Evolutionary conservation across 176 grass and related monocot species (phyloP).

Genomic region (Chloris gayana): DNA sequence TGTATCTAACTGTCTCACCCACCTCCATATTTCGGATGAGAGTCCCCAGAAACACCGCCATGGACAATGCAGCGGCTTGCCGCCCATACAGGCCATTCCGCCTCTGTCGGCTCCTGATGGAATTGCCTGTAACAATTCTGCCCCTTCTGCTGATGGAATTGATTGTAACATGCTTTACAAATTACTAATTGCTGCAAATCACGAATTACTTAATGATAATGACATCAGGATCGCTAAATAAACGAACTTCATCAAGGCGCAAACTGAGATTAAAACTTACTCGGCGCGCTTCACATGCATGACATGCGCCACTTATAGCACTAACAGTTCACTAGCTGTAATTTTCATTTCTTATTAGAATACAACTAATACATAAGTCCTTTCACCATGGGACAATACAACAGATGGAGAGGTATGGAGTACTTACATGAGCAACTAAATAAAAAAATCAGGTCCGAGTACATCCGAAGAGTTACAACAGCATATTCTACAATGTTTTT

Average conservation of each 20-base stretch:
- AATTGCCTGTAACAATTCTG: no score
- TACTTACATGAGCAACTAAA: slow-evolving; percentile 4
- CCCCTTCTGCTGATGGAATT: no score
- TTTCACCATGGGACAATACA: slow-evolving; percentile 34
- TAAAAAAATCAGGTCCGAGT: background rate
- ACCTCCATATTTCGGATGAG: no score
- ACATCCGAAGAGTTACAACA: slow-evolving; percentile 36
- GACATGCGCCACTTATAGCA: background rate
- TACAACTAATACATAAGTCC: background rate
- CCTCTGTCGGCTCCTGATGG: no score
- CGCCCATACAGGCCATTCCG: no score
- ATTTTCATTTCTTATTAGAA: slow-evolving; percentile 8
- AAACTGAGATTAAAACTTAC: background rate
- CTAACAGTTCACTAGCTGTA: background rate
- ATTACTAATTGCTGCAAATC: background rate
- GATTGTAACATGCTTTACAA: background rate
- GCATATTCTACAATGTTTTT: slow-evolving; percentile 55
- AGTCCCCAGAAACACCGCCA: no score
- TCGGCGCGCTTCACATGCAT: background rate
- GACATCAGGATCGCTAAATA: background rate
- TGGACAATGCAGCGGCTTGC: no score
- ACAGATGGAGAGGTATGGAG: background rate
- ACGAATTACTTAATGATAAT: background rate
- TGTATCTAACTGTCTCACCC: no score
- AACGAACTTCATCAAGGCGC: background rate